Percentiles rank a stretch among this genome's conserved stretches.
Evolutionary conservation across 768 basidiomycete genomes (phyloP).

Genomic region (Strobilomyces dryophilus): DNA sequence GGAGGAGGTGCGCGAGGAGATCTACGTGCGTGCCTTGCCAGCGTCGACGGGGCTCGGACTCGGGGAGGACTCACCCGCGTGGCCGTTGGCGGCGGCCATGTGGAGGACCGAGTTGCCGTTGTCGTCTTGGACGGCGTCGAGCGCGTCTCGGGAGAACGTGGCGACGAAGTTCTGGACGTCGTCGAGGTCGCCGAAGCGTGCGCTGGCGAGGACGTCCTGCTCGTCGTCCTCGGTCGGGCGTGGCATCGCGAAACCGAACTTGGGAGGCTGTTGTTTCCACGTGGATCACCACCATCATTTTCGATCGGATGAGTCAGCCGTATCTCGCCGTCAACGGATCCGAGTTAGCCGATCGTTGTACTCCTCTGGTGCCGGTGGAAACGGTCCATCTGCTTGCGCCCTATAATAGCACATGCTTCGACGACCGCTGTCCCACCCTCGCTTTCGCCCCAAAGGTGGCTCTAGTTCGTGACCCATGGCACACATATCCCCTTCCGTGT

Average conservation of each 20-base stretch:
- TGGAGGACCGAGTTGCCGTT: conserved; percentile 79
- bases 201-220: conserved; percentile 76
- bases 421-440: background rate
- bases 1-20: conserved; percentile 68
- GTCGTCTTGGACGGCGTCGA: conserved; percentile 59
- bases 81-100: conserved; percentile 88
- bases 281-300: background rate
- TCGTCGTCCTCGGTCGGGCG: conserved; percentile 46
- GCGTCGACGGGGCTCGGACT: background rate
- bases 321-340: background rate
- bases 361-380: background rate
- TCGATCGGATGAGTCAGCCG: background rate
- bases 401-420: background rate
- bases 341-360: background rate
- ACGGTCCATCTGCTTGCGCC: background rate
- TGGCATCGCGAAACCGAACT: background rate
- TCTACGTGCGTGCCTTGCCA: conserved; percentile 53
- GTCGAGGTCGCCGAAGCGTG: conserved; percentile 84
- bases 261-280: no score
- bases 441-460: background rate
- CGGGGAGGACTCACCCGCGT: conserved; percentile 52
- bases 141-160: conserved; percentile 47
- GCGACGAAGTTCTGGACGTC: conserved; percentile 67
- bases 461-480: background rate
- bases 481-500: conserved; percentile 56